Conservation (phyloP, 352 stramenopile species). For the Aphanomyces invadans region DNA sequence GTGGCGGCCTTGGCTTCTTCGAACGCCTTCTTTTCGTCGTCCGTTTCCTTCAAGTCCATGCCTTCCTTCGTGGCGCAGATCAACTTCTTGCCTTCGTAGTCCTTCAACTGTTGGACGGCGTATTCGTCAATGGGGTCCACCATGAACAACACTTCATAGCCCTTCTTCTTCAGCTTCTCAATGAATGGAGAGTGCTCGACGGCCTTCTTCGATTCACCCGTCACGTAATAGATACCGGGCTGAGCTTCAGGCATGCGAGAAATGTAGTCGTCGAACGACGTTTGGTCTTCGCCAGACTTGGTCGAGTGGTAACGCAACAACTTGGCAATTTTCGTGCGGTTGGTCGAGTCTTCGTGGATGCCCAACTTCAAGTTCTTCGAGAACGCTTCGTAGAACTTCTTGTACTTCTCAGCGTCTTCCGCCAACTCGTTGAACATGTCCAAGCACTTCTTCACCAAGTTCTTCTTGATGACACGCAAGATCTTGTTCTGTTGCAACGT, state of each 20-base stretch:
- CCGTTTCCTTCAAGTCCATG: constrained; percentile 92
- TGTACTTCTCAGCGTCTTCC: constrained; percentile 96
- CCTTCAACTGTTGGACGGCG: constrained; percentile 98
- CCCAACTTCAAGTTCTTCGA: constrained; percentile 99
- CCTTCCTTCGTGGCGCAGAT: constrained; percentile 97
- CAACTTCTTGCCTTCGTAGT: constrained; percentile 99
- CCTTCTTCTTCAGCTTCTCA: constrained; percentile 99
- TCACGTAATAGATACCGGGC: constrained; percentile 99
- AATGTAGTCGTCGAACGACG: constrained; percentile 98
- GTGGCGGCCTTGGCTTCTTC: constrained; percentile 98
- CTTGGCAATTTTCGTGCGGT: constrained; percentile 99
- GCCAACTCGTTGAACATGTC: constrained; percentile 99
- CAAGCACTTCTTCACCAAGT: constrained; percentile 98
- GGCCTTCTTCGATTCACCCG: constrained; percentile 97
- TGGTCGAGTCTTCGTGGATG: constrained; percentile 98
- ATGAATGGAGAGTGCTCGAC: constrained; percentile 99
- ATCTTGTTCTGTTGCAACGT: constrained; percentile 99
- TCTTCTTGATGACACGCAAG: constrained; percentile 99
- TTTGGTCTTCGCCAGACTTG: constrained; percentile 96
- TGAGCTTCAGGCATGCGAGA: constrained; percentile 94
- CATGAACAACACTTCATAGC: constrained; percentile 99
- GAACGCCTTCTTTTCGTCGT: constrained; percentile 98
- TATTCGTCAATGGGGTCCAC: constrained; percentile 99
- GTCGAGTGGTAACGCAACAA: constrained; percentile 98
- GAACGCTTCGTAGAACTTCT: constrained; percentile 99